phyloP scores from a whole-genome alignment of 352 stramenopile species.

The Phytopythium aichiense region DNA sequence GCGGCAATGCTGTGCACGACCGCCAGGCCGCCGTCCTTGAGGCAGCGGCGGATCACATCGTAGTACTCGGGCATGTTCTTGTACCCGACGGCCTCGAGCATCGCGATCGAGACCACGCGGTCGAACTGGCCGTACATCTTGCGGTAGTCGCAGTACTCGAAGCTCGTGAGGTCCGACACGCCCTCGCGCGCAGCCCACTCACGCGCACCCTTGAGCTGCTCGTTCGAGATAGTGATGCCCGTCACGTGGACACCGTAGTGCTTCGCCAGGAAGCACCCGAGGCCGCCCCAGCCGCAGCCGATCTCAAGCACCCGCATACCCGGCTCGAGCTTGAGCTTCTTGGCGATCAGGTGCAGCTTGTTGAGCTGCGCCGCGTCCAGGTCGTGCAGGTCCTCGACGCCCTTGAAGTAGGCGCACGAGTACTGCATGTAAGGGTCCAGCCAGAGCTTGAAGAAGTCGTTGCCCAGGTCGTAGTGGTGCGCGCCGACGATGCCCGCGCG shows the following conservation, averaged over 20 bases:
- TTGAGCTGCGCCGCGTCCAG: slow-evolving; percentile 81
- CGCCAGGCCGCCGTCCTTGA: slow-evolving; percentile 74
- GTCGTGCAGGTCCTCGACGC: slow-evolving; percentile 57
- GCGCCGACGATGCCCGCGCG: slow-evolving; percentile 77
- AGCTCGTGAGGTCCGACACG: slow-evolving; percentile 81
- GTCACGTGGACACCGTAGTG: slow-evolving; percentile 85
- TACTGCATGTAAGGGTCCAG: slow-evolving; percentile 87
- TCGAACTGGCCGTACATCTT: slow-evolving; percentile 87
- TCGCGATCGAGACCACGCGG: slow-evolving; percentile 85
- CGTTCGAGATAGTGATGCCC: slow-evolving; percentile 89
- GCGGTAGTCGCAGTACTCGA: slow-evolving; percentile 90
- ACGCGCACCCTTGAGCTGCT: slow-evolving; percentile 85
- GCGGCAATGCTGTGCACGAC: slow-evolving; percentile 83
- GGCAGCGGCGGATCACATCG: slow-evolving; percentile 68
- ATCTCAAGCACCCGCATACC: slow-evolving; percentile 88
- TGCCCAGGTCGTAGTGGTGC: slow-evolving; percentile 86
- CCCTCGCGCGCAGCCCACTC: slow-evolving; percentile 75
- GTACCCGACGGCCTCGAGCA: slow-evolving; percentile 88
- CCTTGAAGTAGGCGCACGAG: slow-evolving; percentile 86
- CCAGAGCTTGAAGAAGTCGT: slow-evolving; percentile 90
- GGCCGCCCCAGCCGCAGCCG: slow-evolving; percentile 85
- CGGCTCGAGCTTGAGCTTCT: slow-evolving; percentile 82
- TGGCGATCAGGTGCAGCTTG: slow-evolving; percentile 86
- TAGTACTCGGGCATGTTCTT: slow-evolving; percentile 90
- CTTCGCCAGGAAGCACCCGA: slow-evolving; percentile 86